Percentiles rank a stretch among this genome's conserved stretches.
phyloP scores from a whole-genome alignment of 2,329 filamentous ascomycete genomes.

The Verticillium nubilum region DNA sequence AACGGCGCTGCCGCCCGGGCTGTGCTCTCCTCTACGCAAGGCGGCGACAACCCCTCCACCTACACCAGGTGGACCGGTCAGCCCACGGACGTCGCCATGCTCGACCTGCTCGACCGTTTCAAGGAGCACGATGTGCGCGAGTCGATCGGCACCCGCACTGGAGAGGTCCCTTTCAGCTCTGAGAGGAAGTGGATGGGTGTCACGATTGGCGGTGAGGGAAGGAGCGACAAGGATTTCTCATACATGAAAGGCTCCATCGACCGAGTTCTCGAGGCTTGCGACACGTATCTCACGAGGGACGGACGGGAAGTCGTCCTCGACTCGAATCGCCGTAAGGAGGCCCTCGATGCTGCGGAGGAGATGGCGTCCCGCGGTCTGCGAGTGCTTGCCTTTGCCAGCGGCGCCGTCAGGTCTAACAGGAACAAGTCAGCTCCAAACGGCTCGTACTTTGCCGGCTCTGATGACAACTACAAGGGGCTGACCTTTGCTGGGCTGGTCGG shows the following conservation, averaged over 20 bases:
- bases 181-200: slow-evolving; percentile 99
- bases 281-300: slow-evolving; percentile 82
- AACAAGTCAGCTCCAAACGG: background rate
- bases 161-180: slow-evolving; percentile 92
- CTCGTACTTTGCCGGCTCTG: slow-evolving; percentile 14
- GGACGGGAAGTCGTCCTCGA: slow-evolving; percentile 85
- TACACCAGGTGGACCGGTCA: slow-evolving; percentile 94
- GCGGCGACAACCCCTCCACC: slow-evolving; percentile 51
- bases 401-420: slow-evolving; percentile 47
- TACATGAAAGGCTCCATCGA: slow-evolving; percentile 97
- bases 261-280: slow-evolving; percentile 77
- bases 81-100: slow-evolving; percentile 93
- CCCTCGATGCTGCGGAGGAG: slow-evolving; percentile 69
- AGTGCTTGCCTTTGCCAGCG: slow-evolving; percentile 91
- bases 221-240: slow-evolving; percentile 65
- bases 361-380: slow-evolving; percentile 89
- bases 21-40: slow-evolving; percentile 79
- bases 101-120: slow-evolving; percentile 87
- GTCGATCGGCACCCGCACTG: slow-evolving; percentile 72
- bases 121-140: slow-evolving; percentile 89
- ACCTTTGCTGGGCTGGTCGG: slow-evolving; percentile 90
- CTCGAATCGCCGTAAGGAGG: slow-evolving; percentile 66
- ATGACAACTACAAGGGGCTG: slow-evolving; percentile 72
- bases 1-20: slow-evolving; percentile 68
- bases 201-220: slow-evolving; percentile 61